phyloP scores from a whole-genome alignment of 1,139 yeast genomes.

The Casaregolazyma lundiana region DNA sequence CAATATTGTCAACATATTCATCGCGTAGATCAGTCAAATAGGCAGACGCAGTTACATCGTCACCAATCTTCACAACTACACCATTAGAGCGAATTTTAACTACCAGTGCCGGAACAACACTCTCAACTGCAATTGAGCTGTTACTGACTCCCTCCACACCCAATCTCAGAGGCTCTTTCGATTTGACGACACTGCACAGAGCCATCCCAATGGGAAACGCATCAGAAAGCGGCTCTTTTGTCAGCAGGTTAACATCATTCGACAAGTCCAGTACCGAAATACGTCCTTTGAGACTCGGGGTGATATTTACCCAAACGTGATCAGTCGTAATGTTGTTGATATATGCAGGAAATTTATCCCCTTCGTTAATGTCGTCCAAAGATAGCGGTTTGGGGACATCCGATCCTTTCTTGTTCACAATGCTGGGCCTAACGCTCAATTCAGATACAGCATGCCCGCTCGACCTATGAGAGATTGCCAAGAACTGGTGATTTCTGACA shows the following conservation, averaged over 20 bases:
- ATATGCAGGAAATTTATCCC: conserved; percentile 42
- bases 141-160: conserved; percentile 17
- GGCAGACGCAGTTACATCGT: conserved; percentile 52
- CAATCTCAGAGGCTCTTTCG: conserved; percentile 52
- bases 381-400: conserved; percentile 32
- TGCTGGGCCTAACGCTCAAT: conserved; percentile 44
- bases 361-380: conserved; percentile 38
- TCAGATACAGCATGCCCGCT: conserved; percentile 60
- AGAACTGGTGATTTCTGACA: conserved; percentile 60
- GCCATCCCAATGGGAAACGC: conserved; percentile 70
- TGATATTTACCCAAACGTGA: conserved; percentile 61
- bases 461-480: conserved; percentile 61
- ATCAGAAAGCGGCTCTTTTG: conserved; percentile 43
- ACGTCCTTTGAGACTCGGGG: conserved; percentile 66
- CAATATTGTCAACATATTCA: conserved; percentile 49
- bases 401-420: conserved; percentile 35
- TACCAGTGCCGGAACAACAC: conserved; percentile 60
- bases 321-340: conserved; percentile 53
- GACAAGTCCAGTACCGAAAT: conserved; percentile 63
- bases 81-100: conserved; percentile 57
- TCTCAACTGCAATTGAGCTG: conserved; percentile 56
- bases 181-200: conserved; percentile 52
- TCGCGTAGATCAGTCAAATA: conserved; percentile 75
- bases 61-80: conserved; percentile 65
- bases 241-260: conserved; percentile 48